Evolutionary conservation across 2,329 filamentous ascomycete species (phyloP).

Genomic region (Chalaropsis ovoidea): DNA sequence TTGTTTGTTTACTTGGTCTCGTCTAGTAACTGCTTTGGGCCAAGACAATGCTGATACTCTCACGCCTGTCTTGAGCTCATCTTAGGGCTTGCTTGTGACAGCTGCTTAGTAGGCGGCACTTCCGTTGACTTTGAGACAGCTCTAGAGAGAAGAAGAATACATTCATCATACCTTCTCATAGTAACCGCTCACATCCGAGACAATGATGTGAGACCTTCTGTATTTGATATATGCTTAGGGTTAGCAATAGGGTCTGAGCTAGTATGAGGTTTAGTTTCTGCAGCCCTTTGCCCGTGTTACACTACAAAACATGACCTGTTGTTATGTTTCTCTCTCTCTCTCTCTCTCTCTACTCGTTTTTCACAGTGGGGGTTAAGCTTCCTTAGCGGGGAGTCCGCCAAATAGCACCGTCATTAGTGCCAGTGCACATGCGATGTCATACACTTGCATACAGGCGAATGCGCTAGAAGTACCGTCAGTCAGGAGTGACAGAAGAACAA

Average conservation of each 20-base stretch:
- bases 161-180: no score
- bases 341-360: not conserved
- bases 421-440: not conserved
- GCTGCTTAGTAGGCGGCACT: not conserved
- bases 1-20: no score
- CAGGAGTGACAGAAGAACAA: not conserved
- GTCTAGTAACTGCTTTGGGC: not conserved
- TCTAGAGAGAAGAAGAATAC: not conserved
- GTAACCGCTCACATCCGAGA: not conserved
- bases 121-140: slow-evolving; percentile 4
- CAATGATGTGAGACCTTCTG: not conserved
- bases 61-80: slow-evolving; percentile 3
- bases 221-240: not conserved
- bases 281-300: not conserved
- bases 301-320: not conserved
- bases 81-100: not conserved
- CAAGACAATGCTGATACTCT: not conserved
- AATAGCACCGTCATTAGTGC: not conserved
- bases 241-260: not conserved
- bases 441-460: not conserved
- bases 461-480: not conserved
- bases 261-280: no score
- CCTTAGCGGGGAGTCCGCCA: not conserved
- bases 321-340: not conserved
- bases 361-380: not conserved